Conservation (phyloP, 2,329 filamentous ascomycete species). For the Hymenoscyphus albidus region DNA sequence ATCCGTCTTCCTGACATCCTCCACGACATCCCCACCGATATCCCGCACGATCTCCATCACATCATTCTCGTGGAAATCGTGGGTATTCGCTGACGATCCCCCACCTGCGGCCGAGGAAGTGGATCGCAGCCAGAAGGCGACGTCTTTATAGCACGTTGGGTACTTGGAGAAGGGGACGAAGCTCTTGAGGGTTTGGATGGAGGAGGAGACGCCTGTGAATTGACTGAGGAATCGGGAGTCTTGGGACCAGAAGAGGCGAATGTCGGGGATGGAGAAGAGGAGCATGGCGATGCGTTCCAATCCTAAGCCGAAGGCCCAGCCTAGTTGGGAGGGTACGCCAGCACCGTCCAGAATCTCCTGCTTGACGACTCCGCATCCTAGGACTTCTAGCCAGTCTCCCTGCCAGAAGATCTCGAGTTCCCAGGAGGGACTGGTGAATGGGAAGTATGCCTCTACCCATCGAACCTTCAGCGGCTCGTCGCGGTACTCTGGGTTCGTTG, state of each 20-base stretch:
- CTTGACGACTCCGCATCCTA: slow-evolving; percentile 87
- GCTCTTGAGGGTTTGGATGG: slow-evolving; percentile 48
- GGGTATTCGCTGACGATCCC: slow-evolving; percentile 39
- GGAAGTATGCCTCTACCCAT: slow-evolving; percentile 97
- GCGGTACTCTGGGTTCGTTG: slow-evolving; percentile 45
- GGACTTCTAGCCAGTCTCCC: slow-evolving; percentile 91
- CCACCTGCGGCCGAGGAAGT: slow-evolving; percentile 46
- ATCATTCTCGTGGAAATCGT: slow-evolving; percentile 85
- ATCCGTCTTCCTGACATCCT: slow-evolving; percentile 82
- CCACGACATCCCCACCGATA: slow-evolving; percentile 76
- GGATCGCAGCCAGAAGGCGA: slow-evolving; percentile 85
- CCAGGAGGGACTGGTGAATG: slow-evolving; percentile 93
- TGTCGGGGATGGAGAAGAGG: slow-evolving; percentile 92
- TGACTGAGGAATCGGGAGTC: slow-evolving; percentile 84
- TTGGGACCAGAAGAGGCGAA: slow-evolving; percentile 90
- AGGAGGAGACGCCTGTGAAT: slow-evolving; percentile 62
- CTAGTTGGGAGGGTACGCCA: slow-evolving; percentile 68
- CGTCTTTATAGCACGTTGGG: slow-evolving; percentile 84
- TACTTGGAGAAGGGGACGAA: slow-evolving; percentile 91
- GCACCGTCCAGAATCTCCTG: slow-evolving; percentile 78
- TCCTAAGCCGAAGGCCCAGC: slow-evolving; percentile 95
- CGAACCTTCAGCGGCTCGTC: slow-evolving; percentile 77
- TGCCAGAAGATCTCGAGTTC: slow-evolving; percentile 94
- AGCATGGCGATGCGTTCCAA: slow-evolving; percentile 97
- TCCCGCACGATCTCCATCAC: slow-evolving; percentile 92